Percentiles rank a stretch among this genome's conserved stretches.
These are phyloP conservation scores for Leptomonas pyrrhocoris DNA, from an alignment of 208 protist species.

Conservation along the genomic window DNA sequence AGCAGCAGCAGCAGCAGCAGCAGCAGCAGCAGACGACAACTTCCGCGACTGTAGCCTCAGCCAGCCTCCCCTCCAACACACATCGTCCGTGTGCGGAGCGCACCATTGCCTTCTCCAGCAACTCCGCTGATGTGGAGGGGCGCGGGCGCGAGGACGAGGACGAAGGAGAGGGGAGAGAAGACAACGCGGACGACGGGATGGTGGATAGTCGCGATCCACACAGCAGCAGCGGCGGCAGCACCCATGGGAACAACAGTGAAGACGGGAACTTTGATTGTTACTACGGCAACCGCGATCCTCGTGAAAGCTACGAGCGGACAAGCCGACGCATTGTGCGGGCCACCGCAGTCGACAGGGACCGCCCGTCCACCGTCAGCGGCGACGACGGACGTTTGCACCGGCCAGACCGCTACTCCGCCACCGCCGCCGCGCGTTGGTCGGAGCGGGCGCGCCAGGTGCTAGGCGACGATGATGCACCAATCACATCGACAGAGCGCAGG, in stretches of 20 bases:
- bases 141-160: neutral
- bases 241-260: neutral
- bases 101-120: neutral
- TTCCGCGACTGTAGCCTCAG: neutral
- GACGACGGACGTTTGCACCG: constrained; percentile 16
- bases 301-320: neutral
- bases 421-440: constrained; percentile 5
- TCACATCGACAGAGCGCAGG: neutral
- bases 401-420: constrained; percentile 27
- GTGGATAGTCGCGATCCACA: constrained; percentile 12
- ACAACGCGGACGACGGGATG: constrained; percentile 6
- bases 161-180: neutral
- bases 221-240: constrained; percentile 11
- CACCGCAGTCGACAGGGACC: constrained; percentile 2
- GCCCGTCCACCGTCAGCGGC: neutral
- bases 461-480: neutral
- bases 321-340: constrained; percentile 3
- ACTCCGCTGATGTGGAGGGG: neutral
- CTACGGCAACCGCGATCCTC: constrained; percentile 11
- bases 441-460: constrained; percentile 16
- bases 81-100: neutral
- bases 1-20: constrained; percentile 5
- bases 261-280: constrained; percentile 2
- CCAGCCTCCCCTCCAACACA: neutral
- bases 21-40: neutral